Conservation (phyloP, 352 stramenopile genomes). For the Phytophthora pluvialis region DNA sequence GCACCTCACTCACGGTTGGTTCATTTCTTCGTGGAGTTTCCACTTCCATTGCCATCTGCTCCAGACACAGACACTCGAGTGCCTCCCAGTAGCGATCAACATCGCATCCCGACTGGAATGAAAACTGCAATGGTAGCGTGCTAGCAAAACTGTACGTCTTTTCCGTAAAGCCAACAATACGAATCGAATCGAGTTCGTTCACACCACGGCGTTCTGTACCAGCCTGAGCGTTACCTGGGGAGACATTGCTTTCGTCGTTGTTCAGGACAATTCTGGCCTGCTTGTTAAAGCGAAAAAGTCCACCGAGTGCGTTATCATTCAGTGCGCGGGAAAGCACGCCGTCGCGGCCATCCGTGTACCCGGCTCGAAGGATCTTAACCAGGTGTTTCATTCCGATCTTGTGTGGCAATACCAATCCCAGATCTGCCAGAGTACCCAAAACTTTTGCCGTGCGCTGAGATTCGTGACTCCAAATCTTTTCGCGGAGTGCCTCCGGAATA, state of each 20-base stretch:
- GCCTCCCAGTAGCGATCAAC: slow-evolving; percentile 80
- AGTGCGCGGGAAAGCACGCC: slow-evolving; percentile 68
- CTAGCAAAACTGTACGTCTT: slow-evolving; percentile 75
- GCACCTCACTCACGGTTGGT: slow-evolving; percentile 60
- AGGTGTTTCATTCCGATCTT: slow-evolving; percentile 87
- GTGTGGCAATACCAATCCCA: slow-evolving; percentile 73
- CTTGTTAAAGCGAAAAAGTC: slow-evolving; percentile 67
- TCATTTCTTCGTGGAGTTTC: slow-evolving; percentile 57
- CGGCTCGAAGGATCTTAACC: slow-evolving; percentile 69
- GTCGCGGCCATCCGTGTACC: slow-evolving; percentile 73
- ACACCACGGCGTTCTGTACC: slow-evolving; percentile 23
- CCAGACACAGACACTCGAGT: slow-evolving; percentile 78
- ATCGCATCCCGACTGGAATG: slow-evolving; percentile 44
- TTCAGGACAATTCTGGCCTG: slow-evolving; percentile 59
- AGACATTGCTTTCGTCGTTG: slow-evolving; percentile 31
- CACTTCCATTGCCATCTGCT: slow-evolving; percentile 85
- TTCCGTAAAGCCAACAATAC: slow-evolving; percentile 67
- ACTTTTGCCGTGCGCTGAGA: slow-evolving; percentile 74
- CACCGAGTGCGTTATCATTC: slow-evolving; percentile 77
- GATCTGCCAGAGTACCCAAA: slow-evolving; percentile 69
- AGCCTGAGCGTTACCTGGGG: slow-evolving; percentile 2
- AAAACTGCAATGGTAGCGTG: slow-evolving; percentile 63
- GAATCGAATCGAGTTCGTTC: slow-evolving; percentile 45
- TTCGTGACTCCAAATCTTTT: slow-evolving; percentile 81
- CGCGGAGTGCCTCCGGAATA: slow-evolving; percentile 47